Base-by-base conservation (phyloP, 1,284 basidiomycete species). In the Tilletia setariae region DNA sequence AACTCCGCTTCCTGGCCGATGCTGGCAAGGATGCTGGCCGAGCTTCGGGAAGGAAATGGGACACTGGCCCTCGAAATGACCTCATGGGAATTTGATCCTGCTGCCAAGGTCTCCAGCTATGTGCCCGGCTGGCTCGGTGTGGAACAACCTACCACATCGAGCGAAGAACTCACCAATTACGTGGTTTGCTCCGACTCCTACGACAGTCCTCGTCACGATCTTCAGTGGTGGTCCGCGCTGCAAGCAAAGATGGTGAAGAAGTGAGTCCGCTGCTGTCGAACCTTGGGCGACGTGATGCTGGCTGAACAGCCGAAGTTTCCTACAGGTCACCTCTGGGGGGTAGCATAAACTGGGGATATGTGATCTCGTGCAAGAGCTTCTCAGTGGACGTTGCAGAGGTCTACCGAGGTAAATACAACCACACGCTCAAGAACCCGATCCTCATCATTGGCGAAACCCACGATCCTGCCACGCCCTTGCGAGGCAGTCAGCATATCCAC, bases 101-200 rank as follows among this genome's bases (percentile, higher is more conserved):
- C 63, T 13, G 9, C 28, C 25, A 61, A 35, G 56, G 30, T 25
- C 19, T 19, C 28, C 16, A 21, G 30, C 15, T 19, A 21, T 16
- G 32, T 19, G 19, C 30, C 56, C 35, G 32, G 56, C 4, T 61
- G 56, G 56, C 13, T 30, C 19, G 56, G 56, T 13, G 56, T 61
- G 56, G 3, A 40, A 13, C 28, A 13, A 30, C 56, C 56, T 16
- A 35, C 23, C 16, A 61, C 56, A 30, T 30, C 25, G 11, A 70
- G 69, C 15, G 72, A 70, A 62, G 74, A 75, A 40, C 61, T 75
- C 0, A 67, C 56, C 1, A 25, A 59, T 21, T 56, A 71, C 15
- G 74, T 75, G 28, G 67, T 75, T 51, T 75, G 72, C 28, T 71
- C 71, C 8, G 74, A 75, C 23, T 68, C 71, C 51, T 75, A 68